Base-by-base conservation (phyloP, 306 rosid genomes). In the Canavalia ensiformis region DNA sequence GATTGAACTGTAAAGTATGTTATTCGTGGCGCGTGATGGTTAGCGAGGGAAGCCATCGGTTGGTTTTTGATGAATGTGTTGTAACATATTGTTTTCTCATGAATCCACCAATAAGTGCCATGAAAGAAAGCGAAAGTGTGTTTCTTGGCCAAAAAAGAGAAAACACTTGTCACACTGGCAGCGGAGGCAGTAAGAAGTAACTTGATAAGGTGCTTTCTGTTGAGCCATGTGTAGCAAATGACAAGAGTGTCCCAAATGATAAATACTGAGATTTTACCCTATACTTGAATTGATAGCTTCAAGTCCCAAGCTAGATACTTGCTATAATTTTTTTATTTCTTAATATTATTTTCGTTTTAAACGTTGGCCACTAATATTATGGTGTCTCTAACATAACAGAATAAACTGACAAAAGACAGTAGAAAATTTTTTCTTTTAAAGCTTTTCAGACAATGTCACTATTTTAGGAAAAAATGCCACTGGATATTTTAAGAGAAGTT, bases 141-240 rank as follows among this genome's bases (percentile, higher is more conserved):
- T 49, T 5, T 37, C 41, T 45, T 45, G 3, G 49, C 0, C 1
- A 45, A 45, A 45, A 45, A 4, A 45, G 5, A 45, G 5, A 45
- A 45, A 37, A 82, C 78, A 76, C 85, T 46, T 82, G 85, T 51
- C 58, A 13, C 39, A 41, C 11, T 35, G 49, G 18, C 49, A 1
- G 82, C 72, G 77, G 73, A 29, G 34, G 76, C 28, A 3, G 42
- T 1, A 62, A 9, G 70, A 1, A 11, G 28, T 25, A 46, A 25
- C 30, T 42, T 37, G 67, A 54, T 41, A 41, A 18, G 42, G 65
- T 51, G 51, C 0, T 5, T 63, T 47, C 7, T 35, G 3, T 52
- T 35, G 18, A 68, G 39, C 54, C 39, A 4, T 45, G 50, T 39
- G 67, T 37, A 18, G 9, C 39, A 55, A 74, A 41, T 56, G 39